Evolutionary conservation across 371 early-diverging fungal species (phyloP), one percentile per base, ranked within the genome.

Genomic region (Syncephalastrum racemosum): DNA sequence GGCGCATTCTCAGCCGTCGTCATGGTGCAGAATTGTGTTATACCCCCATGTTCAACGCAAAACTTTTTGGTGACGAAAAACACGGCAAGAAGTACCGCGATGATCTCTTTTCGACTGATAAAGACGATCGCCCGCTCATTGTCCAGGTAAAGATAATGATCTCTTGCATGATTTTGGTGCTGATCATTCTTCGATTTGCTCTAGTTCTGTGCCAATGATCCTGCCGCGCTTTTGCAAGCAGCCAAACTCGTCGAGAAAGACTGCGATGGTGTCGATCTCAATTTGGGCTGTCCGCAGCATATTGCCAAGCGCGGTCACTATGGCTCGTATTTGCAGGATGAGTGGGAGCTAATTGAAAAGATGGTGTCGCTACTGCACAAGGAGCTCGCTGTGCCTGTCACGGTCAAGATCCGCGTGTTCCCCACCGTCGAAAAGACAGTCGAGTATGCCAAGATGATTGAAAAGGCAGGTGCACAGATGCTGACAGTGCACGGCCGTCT

Each of bases 41-140:
- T 66, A 99, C 99, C 13, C 99, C 99, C 57, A 99, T 99, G 99
- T 90, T 99, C 69, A 93, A 99, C 65, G 95, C 95, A 13, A 84
- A 82, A 53, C 66, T 91, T 50, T 98, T 97, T 67, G 64, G 75
- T 41, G 89, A 89, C 40, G 77, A 75, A 15, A 72, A 66, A 53
- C 84, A 81, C 42, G 67, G 67, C 12, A 64, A 67, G 46, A 79
- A 76, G 42, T 94, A 92, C 58, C 73, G 86, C 43, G 65, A 82
- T 7, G 94, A 93, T 43, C 82, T 87, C 45, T 98, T 90, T 82
- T 90, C 88, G 0, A 85, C 86, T 6, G 76, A 80, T 48, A 66
- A 76, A 13, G 73, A 80, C 27, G 99, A 99, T 64, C 64, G 92
- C 18, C 97, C 98, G 0, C 70, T 98, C 53, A 84, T 99, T 46